Percentiles rank a stretch among this genome's conserved stretches.
phyloP scores from a whole-genome alignment of 805 yeast species.

The Candida boidinii region DNA sequence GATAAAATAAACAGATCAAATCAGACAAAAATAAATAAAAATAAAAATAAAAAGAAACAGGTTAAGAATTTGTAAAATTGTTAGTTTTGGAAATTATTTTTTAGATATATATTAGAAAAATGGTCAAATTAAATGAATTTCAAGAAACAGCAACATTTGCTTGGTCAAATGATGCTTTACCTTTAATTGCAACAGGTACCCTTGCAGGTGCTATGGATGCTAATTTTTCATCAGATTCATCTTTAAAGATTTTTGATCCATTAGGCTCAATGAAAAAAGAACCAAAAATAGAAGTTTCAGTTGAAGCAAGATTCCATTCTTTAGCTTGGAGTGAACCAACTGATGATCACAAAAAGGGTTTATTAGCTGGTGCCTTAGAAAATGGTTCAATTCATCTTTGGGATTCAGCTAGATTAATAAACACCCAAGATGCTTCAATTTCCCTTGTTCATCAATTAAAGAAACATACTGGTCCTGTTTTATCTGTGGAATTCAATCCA shows the following conservation, averaged over 20 bases:
- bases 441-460: constrained; percentile 39
- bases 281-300: constrained; percentile 36
- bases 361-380: constrained; percentile 86
- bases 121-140: constrained; percentile 83
- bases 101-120: constrained; percentile 12
- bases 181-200: constrained; percentile 82
- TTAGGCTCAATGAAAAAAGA: constrained; percentile 29
- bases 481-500: constrained; percentile 70
- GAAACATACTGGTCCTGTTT: constrained; percentile 64
- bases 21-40: too few species aligned
- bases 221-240: constrained; percentile 69
- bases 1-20: too few species aligned
- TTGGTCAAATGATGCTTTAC: constrained; percentile 76
- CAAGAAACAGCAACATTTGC: constrained; percentile 90
- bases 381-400: constrained; percentile 73
- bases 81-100: background rate
- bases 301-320: constrained; percentile 63
- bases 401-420: constrained; percentile 47
- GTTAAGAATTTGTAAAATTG: background rate
- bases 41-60: too few species aligned
- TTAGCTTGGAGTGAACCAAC: constrained; percentile 72
- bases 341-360: constrained; percentile 37
- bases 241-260: constrained; percentile 75
- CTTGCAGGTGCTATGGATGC: constrained; percentile 95
- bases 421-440: constrained; percentile 27